These are phyloP conservation scores for Pseudotulostoma volvatum DNA, from an alignment of 495 filamentous ascomycete species.

Conservation along the genomic window DNA sequence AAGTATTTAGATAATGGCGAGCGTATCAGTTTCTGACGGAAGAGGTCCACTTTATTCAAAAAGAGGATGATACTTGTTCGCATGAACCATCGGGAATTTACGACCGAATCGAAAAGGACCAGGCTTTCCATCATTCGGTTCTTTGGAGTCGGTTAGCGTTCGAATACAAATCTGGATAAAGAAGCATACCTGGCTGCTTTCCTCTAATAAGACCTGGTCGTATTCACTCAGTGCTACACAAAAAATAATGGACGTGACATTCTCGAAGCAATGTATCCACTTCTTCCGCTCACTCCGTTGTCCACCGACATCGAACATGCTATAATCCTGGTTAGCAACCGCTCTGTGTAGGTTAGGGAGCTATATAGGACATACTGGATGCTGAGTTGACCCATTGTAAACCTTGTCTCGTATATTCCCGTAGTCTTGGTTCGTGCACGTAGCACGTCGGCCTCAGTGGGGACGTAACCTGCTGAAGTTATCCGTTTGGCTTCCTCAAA, in stretches of 20 bases:
- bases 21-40: conserved; percentile 80
- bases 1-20: conserved; percentile 89
- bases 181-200: conserved; percentile 73
- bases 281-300: conserved; percentile 97
- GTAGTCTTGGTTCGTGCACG: conserved; percentile 97
- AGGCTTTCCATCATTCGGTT: conserved; percentile 99
- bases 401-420: conserved; percentile 95
- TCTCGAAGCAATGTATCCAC: conserved; percentile 99
- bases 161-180: not conserved
- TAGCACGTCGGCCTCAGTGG: conserved; percentile 81
- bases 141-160: conserved; percentile 32
- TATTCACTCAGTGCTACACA: conserved; percentile 97
- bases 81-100: conserved; percentile 99
- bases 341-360: not conserved
- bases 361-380: conserved; percentile 65
- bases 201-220: conserved; percentile 89
- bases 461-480: conserved; percentile 69
- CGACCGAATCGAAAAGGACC: conserved; percentile 95
- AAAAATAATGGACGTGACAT: conserved; percentile 99
- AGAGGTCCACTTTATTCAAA: conserved; percentile 96
- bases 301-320: conserved; percentile 98
- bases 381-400: conserved; percentile 93
- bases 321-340: conserved; percentile 20
- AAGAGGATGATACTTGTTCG: conserved; percentile 96
- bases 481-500: conserved; percentile 87